Base-by-base conservation (phyloP, 257 asterid genomes). In the Gardenia jasminoides region DNA sequence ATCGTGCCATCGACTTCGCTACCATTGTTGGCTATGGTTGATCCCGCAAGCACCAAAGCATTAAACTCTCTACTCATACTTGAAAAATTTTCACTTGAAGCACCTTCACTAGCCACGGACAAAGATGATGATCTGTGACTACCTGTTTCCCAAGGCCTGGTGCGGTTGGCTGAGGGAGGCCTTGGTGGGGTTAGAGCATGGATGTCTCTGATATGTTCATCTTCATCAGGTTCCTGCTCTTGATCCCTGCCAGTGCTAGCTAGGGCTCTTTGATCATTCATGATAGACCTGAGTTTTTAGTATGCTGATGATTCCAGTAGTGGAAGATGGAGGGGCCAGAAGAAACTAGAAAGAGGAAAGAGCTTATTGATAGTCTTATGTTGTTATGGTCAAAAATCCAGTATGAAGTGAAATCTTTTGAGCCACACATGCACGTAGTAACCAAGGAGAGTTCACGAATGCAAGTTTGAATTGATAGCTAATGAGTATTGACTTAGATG, bases 51-150 rank as follows among this genome's bases (percentile, higher is more conserved):
- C 22, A 91, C 96, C 17, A 92, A 44, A 16, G 96, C 97, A 64
- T 83, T 94, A 81, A 94, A 94, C 48, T 91, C 98, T 59, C 96
- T 72, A 28, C 98, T 92, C 94, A 94, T 94, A 46, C 80, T 90
- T 0, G 91, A 82, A 87, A 92, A 92, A 76, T 89, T 88, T 64
- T 88, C 98, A 24, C 77, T 83, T 6, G 84, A 78, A 11, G 80
- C 79, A 1, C 85, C 86, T 31, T 87, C 89, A 19, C 82, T 82
- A 22, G 88, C 88, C 77, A 64, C 13, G 41, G 97, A 93, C 47
- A 86, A 79, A 61, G 95, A 77, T 4, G 93, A 82, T 9, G 94
- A 89, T 78, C 91, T 52, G 6, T 75, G 90, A 85, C 90, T 84
- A 26, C 79, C 48, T 7, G 91, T 80, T 67, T 89, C 96, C 93